Evolutionary conservation across 2,329 filamentous ascomycete genomes (phyloP), one percentile per base, ranked within the genome.

Genomic region (Colletotrichum camelliae): DNA sequence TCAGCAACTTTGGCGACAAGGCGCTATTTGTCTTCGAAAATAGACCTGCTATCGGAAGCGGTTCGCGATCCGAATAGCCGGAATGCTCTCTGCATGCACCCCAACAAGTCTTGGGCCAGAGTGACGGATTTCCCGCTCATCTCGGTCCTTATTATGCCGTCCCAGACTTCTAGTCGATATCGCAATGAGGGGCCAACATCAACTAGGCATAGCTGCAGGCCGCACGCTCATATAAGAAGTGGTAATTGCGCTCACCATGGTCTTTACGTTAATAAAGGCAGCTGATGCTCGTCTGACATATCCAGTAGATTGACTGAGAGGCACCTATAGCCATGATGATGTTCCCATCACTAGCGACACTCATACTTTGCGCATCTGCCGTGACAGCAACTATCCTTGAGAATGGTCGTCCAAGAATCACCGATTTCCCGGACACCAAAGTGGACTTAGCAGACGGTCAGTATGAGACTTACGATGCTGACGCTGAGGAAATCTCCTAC

Each of bases 401-500:
- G 61, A 87, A 87, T 70, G 85, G 84, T 33, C 86, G 88, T 78
- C 81, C 85, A 12, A 83, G 85, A 29, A 79, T 80, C 31, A 86
- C 85, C 1, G 77, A 86, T 77, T 88, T 85, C 66, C 83, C 83
- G 1, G 80, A 87, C 74, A 88, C 87, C 12, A 80, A 80, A 35
- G 81, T 88, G 65, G 80, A 86, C 60, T 75, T 79, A 3, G 79
- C 81, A 12, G 75, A 77, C 18, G 83, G 83, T 62, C 77, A 80
- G 4, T 84, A 85, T 39, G 85, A 81, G 35, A 89, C 85, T 1
- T 93, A 91, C 77, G 82, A 84, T 5, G 86, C 90, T 5, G 85
- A 89, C 79, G 86, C 89, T 2, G 81, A 86, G 2, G 89, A 92
- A 79, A 84, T 93, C 12, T 89, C 89, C 0, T 93, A 92, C 84